A percentile compares a stretch with the other conserved stretches of the same genome.
phyloP scores from a whole-genome alignment of 768 basidiomycete species.

The Pluteus cervinus region DNA sequence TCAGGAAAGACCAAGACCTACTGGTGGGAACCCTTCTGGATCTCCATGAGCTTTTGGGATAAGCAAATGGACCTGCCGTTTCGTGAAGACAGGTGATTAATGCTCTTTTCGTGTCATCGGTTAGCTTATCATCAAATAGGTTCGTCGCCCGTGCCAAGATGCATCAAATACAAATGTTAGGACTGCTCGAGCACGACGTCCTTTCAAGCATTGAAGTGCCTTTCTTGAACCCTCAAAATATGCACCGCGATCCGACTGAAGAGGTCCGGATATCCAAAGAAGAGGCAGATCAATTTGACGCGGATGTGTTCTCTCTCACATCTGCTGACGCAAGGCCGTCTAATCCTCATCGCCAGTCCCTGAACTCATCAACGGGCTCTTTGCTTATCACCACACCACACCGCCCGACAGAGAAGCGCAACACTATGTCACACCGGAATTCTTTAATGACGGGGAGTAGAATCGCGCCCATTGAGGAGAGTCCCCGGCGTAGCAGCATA shows the following conservation, averaged over 20 bases:
- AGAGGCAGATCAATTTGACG: slow-evolving; percentile 72
- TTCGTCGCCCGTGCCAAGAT: slow-evolving; percentile 94
- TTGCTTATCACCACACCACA: too few relatives aligned
- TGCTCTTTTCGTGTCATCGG: background rate
- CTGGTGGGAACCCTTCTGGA: slow-evolving; percentile 92
- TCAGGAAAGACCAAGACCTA: slow-evolving; percentile 46
- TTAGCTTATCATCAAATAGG: slow-evolving; percentile 31
- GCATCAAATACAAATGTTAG: slow-evolving; percentile 95
- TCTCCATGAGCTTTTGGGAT: slow-evolving; percentile 81
- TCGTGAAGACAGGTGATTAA: slow-evolving; percentile 60
- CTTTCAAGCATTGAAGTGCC: slow-evolving; percentile 87
- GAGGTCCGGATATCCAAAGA: slow-evolving; percentile 34
- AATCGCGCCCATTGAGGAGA: slow-evolving; percentile 69
- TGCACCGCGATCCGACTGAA: slow-evolving; percentile 27
- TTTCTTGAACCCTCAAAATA: slow-evolving; percentile 58
- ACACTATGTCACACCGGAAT: slow-evolving; percentile 44
- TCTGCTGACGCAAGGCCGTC: slow-evolving; percentile 24
- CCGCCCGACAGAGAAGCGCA: slow-evolving; percentile 36
- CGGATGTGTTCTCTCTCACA: slow-evolving; percentile 55
- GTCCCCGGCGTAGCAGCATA: slow-evolving; percentile 41
- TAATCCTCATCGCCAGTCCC: slow-evolving; percentile 28
- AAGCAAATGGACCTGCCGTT: slow-evolving; percentile 82
- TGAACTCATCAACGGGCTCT: slow-evolving; percentile 33
- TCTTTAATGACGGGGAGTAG: slow-evolving; percentile 39
- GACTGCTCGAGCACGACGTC: slow-evolving; percentile 86